These are phyloP conservation scores for Blumeriella jaapii DNA, from an alignment of 2,329 filamentous ascomycete genomes.

Conservation along the genomic window DNA sequence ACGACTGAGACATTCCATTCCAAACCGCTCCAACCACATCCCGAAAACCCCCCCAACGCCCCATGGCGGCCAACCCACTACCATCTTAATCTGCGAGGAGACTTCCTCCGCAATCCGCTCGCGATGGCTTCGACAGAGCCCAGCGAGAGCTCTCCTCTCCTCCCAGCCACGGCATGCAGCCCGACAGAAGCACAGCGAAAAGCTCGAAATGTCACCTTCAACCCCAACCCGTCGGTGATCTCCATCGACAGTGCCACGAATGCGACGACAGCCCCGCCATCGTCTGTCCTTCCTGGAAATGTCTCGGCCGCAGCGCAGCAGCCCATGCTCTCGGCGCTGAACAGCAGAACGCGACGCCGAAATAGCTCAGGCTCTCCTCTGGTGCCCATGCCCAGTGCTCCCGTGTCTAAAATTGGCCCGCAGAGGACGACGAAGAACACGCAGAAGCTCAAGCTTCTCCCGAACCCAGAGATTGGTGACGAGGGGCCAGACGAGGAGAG, in stretches of 20 bases:
- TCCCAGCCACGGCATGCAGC: conserved; percentile 10
- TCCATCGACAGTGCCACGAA: conserved; percentile 40
- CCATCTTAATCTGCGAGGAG: no score
- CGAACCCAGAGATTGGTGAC: conserved; percentile 73
- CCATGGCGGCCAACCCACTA: no score
- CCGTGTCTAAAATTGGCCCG: conserved; percentile 67
- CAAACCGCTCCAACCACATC: no score
- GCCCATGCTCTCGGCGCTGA: conserved; percentile 66
- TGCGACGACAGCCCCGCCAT: conserved; percentile 17
- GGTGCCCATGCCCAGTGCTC: conserved; percentile 27
- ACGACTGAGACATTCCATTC: no score
- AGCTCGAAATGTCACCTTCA: conserved; percentile 61
- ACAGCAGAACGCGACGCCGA: conserved; percentile 75
- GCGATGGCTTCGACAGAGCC: conserved; percentile 19
- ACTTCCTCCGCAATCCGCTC: conserved; percentile 2
- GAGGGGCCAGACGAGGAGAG: conserved; percentile 77
- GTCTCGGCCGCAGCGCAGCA: conserved; percentile 28
- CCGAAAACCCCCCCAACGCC: no score
- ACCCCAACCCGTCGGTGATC: conserved; percentile 53
- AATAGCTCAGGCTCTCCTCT: conserved; percentile 60
- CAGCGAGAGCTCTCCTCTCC: conserved; percentile 17
- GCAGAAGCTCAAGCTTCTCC: conserved; percentile 94
- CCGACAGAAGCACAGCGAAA: conserved; percentile 13
- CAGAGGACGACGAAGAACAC: conserved; percentile 92
- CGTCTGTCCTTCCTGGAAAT: conserved; percentile 27